Base-by-base conservation (phyloP, 1,284 basidiomycete genomes). In the Polyporus tsugae region DNA sequence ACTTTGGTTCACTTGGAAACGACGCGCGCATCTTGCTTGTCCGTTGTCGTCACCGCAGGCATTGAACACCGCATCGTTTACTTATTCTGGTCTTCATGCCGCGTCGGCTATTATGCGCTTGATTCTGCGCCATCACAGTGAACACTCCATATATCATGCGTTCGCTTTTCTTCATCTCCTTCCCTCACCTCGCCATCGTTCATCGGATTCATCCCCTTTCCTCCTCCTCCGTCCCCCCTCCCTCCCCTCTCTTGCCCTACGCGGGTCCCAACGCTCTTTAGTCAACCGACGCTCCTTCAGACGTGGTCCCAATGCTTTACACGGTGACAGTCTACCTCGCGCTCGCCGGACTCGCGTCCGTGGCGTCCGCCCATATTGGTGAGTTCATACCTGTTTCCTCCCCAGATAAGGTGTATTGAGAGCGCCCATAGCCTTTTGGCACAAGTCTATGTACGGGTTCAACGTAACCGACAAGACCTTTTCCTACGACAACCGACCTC, bases 401-500 rank as follows among this genome's bases (percentile, higher is more conserved):
- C 17, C 41, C 38, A 4, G 10, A 44, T 0, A 29, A n/a, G 63
- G 33, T n/a, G 33, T 15, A 35, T 49, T 49, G 22, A 61, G 6
- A 35, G 52, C 33, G 13, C 60, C 0, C 38, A 19, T 67, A 81
- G 81, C 76, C 17, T 64, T 82, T 10, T 83, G 73, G 72, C 74
- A 79, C 63, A 70, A 73, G 4, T 72, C 75, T 61, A 83, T 83
- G 79, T 83, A 73, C 72, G 88, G 89, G 15, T 89, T 89, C 81
- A 89, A 90, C 69, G 87, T 89, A 15, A 87, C 87, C 22, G 76
- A 76, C 10, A 70, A 82, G 64, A 85, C 83, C 6, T 87, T 83
- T 70, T 71, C 82, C 9, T 88, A 88, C 76, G 88, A 89, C 76
- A 87, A 88, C 75, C 84, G 84, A 6, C 82, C 84, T 10, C 86